These are phyloP conservation scores for Colletotrichum orbiculare DNA, from an alignment of 2,329 filamentous ascomycete species.

Conservation along the genomic window DNA sequence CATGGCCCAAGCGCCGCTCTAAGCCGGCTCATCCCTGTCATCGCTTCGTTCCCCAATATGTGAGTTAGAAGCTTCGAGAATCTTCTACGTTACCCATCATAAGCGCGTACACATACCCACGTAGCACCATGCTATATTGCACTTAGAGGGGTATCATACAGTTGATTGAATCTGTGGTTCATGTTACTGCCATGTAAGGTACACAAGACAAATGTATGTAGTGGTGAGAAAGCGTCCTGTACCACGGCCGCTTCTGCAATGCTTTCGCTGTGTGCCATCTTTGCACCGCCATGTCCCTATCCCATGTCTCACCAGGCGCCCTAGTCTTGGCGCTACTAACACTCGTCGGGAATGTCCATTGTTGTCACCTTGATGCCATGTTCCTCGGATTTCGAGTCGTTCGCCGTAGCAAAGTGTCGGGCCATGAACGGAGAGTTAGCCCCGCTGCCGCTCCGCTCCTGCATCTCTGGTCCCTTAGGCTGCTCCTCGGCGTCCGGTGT, in stretches of 20 bases:
- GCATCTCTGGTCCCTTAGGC: slow-evolving; percentile 56
- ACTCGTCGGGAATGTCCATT: slow-evolving; percentile 49
- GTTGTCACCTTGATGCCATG: slow-evolving; percentile 48
- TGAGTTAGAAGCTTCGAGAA: slow-evolving; percentile 46
- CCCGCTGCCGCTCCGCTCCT: slow-evolving; percentile 48
- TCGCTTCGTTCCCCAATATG: background rate
- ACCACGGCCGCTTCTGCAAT: background rate
- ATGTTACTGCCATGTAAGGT: too few species aligned
- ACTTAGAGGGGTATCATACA: slow-evolving; percentile 29
- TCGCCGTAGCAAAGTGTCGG: slow-evolving; percentile 30
- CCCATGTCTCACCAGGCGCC: slow-evolving; percentile 5
- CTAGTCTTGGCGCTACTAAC: slow-evolving; percentile 33
- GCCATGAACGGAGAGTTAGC: slow-evolving; percentile 41
- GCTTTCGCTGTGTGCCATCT: slow-evolving; percentile 9
- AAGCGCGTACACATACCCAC: background rate
- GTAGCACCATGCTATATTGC: background rate
- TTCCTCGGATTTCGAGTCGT: slow-evolving; percentile 36
- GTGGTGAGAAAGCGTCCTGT: too few species aligned
- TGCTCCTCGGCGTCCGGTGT: slow-evolving; percentile 35
- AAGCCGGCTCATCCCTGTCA: slow-evolving; percentile 6
- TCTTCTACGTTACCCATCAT: slow-evolving; percentile 39
- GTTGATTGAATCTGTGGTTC: slow-evolving; percentile 11
- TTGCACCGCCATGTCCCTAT: slow-evolving; percentile 4
- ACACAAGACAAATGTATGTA: too few species aligned
- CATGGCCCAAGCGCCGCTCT: slow-evolving; percentile 26